A percentile compares a stretch with the other conserved stretches of the same genome.
These are phyloP conservation scores for Trametes polyzona DNA, from an alignment of 1,284 basidiomycete genomes.

Conservation along the genomic window DNA sequence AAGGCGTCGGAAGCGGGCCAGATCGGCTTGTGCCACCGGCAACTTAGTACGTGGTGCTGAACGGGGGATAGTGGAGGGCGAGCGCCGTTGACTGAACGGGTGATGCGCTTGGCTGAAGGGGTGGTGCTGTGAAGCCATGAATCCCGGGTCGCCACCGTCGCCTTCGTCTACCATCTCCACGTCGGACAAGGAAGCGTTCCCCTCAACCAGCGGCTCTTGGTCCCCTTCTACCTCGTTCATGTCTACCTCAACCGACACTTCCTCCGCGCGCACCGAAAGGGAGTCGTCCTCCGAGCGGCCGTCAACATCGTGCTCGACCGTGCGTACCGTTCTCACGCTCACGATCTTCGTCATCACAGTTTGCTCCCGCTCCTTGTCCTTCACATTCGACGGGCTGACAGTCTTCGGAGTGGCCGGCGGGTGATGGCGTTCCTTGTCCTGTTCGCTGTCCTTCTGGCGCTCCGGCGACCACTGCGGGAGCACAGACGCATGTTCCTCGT, in stretches of 20 bases:
- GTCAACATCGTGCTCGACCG: conserved; percentile 9
- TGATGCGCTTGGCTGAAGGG: conserved; percentile 27
- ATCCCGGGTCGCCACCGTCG: background rate
- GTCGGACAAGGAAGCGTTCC: too few relatives aligned
- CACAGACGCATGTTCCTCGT: conserved; percentile 2
- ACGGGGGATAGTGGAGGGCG: background rate
- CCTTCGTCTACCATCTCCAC: background rate
- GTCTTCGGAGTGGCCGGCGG: conserved; percentile 3
- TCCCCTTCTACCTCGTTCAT: background rate
- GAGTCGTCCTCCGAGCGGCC: conserved; percentile 2
- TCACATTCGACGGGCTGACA: conserved; percentile 18
- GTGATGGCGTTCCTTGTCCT: background rate
- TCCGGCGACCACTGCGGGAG: conserved; percentile 17
- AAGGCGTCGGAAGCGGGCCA: conserved; percentile 13
- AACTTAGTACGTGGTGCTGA: background rate
- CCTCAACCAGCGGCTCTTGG: too few relatives aligned
- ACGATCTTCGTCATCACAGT: conserved; percentile 15
- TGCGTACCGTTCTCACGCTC: conserved; percentile 15
- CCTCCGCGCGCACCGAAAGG: background rate
- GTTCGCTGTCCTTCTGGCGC: conserved; percentile 3
- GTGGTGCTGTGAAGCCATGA: conserved; percentile 19
- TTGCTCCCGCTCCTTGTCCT: conserved; percentile 19
- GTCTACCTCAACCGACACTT: background rate
- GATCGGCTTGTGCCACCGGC: conserved; percentile 6
- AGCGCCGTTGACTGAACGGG: background rate